Evolutionary conservation across 1,284 basidiomycete genomes (phyloP).

Genomic region (Cutaneotrichosporon dermatis): DNA sequence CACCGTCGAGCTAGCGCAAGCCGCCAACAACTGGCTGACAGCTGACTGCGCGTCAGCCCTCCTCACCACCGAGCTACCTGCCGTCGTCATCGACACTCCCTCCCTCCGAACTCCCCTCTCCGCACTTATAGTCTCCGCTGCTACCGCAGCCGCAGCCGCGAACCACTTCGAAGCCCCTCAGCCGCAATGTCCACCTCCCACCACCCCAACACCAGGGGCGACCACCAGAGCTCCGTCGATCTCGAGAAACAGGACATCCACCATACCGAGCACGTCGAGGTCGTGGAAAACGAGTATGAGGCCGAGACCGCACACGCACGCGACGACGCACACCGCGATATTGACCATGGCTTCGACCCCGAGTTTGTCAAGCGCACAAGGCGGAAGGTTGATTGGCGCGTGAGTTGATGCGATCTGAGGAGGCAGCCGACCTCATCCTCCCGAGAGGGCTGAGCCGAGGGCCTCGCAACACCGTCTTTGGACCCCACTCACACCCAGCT

Average conservation of each 20-base stretch:
- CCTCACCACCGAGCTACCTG: no score
- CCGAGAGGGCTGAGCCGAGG: background rate
- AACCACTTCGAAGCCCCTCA: no score
- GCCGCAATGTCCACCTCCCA: no score
- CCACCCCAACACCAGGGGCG: no score
- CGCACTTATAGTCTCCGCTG: no score
- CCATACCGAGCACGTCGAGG: background rate
- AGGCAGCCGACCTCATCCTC: no score
- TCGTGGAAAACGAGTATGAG: background rate
- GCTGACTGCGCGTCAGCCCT: no score
- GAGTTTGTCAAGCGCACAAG: constrained; percentile 4
- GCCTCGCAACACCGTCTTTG: background rate
- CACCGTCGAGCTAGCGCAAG: no score
- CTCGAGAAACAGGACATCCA: background rate
- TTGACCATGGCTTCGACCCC: constrained; percentile 18
- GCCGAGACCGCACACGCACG: background rate
- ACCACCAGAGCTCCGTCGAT: background rate
- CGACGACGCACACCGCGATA: constrained; percentile 3
- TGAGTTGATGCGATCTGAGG: background rate
- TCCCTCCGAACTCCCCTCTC: no score
- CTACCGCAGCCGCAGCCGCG: no score
- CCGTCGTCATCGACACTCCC: no score
- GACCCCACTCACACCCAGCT: constrained; percentile 20
- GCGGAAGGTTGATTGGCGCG: constrained; percentile 15
- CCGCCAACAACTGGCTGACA: no score